Conservation (phyloP, 257 asterid species). For the Lycium ferocissimum region DNA sequence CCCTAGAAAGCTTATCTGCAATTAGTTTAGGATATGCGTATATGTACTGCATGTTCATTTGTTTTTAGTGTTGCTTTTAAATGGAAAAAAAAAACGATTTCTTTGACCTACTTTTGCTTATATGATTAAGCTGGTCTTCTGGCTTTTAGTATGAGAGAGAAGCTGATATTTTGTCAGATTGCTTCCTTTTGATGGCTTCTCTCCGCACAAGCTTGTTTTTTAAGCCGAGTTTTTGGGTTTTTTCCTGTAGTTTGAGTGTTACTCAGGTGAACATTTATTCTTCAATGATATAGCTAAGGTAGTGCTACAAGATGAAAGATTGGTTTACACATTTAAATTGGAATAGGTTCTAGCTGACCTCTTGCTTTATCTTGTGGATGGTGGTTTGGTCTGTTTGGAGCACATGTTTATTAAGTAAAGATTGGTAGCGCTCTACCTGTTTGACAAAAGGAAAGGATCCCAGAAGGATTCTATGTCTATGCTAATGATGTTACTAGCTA, state of each 20-base stretch:
- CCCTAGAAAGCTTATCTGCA: neutral
- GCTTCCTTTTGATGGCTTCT: slow-evolving; percentile 20
- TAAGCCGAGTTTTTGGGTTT: neutral
- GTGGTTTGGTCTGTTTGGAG: neutral
- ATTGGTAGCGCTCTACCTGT: neutral
- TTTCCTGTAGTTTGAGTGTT: neutral
- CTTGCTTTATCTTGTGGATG: neutral
- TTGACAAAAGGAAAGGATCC: slow-evolving; percentile 23
- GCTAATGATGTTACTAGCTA: slow-evolving; percentile 3
- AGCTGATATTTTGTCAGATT: slow-evolving; percentile 16
- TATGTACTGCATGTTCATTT: slow-evolving; percentile 12
- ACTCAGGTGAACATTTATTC: neutral
- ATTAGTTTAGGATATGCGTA: slow-evolving; percentile 8
- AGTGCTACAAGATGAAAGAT: slow-evolving; percentile 13
- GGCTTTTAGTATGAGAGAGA: neutral
- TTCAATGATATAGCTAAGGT: slow-evolving; percentile 17
- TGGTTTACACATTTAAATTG: neutral
- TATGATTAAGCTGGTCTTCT: neutral
- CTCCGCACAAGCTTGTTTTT: neutral
- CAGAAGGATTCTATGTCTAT: neutral
- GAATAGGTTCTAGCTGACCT: slow-evolving; percentile 14
- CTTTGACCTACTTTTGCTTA: neutral
- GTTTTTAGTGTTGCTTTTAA: slow-evolving; percentile 12
- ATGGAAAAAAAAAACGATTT: neutral
- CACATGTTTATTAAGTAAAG: neutral